phyloP scores from a whole-genome alignment of 148 eudicot genomes.

The Nyssa sinensis region DNA sequence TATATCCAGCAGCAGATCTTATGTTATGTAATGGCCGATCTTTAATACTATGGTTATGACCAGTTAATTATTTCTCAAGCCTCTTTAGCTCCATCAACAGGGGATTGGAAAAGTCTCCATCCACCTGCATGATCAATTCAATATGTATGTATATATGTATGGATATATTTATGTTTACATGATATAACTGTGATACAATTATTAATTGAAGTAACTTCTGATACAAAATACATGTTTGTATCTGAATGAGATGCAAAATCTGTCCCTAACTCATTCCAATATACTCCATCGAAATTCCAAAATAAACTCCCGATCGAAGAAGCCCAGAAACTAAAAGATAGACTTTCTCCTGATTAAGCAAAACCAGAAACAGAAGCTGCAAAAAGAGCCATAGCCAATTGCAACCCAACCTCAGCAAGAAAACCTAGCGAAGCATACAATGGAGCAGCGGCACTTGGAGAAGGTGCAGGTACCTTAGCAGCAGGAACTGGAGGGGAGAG shows the following conservation, averaged over 20 bases:
- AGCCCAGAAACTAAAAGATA: not conserved
- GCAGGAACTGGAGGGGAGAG: constrained; percentile 29
- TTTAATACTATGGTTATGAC: too few relatives aligned
- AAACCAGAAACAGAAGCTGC: not conserved
- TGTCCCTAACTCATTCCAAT: not conserved
- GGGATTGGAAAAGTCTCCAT: too few relatives aligned
- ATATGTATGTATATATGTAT: too few relatives aligned
- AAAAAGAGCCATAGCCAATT: constrained; percentile 7
- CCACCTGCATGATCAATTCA: too few relatives aligned
- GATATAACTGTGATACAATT: not conserved
- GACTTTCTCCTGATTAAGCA: not conserved
- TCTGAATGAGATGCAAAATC: not conserved
- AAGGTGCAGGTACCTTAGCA: constrained; percentile 24
- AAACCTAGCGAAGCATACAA: not conserved
- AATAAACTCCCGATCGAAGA: not conserved
- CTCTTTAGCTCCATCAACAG: too few relatives aligned
- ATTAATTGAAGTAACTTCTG: not conserved
- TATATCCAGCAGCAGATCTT: too few relatives aligned
- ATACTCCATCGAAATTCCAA: not conserved
- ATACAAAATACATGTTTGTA: too few relatives aligned
- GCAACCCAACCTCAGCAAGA: not conserved
- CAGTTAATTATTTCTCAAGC: too few relatives aligned
- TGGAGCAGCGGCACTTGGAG: constrained; percentile 10
- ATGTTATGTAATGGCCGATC: too few relatives aligned
- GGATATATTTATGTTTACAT: too few relatives aligned